A percentile compares a stretch with the other conserved stretches of the same genome.
Conservation (phyloP, 805 yeast species). For the Wickerhamiella alocasiicola region DNA sequence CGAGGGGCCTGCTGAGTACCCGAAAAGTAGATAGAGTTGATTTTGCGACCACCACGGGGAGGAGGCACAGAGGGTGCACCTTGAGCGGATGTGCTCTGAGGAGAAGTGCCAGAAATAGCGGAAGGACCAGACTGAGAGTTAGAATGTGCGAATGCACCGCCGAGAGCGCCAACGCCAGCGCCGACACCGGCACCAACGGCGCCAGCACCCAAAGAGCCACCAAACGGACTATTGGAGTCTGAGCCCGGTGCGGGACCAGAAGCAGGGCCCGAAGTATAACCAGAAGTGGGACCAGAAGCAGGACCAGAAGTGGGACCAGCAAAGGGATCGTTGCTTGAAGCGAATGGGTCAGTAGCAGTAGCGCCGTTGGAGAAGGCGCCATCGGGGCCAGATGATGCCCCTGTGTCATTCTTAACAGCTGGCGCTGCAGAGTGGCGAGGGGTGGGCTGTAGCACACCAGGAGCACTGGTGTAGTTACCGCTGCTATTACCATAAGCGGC, state of each 20-base stretch:
- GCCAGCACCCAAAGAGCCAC: no score
- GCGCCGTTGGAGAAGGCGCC: no score
- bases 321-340: not conserved
- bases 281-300: not conserved
- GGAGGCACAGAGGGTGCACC: conserved; percentile 8
- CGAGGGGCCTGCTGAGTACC: conserved; percentile 2
- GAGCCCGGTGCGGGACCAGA: conserved; percentile 1
- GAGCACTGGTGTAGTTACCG: not conserved
- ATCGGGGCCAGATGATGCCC: not conserved
- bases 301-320: not conserved
- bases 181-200: no score
- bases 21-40: conserved; percentile 4
- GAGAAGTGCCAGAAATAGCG: not conserved
- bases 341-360: not conserved
- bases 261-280: not conserved
- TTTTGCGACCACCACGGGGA: conserved; percentile 7
- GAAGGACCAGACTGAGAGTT: no score
- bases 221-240: no score
- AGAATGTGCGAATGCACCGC: no score
- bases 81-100: conserved; percentile 1
- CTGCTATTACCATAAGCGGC: not conserved
- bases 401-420: not conserved
- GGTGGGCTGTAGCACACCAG: not conserved
- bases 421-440: not conserved
- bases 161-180: no score